Evolutionary conservation across 805 yeast species (phyloP).

Genomic region (Teunomyces tritomae): DNA sequence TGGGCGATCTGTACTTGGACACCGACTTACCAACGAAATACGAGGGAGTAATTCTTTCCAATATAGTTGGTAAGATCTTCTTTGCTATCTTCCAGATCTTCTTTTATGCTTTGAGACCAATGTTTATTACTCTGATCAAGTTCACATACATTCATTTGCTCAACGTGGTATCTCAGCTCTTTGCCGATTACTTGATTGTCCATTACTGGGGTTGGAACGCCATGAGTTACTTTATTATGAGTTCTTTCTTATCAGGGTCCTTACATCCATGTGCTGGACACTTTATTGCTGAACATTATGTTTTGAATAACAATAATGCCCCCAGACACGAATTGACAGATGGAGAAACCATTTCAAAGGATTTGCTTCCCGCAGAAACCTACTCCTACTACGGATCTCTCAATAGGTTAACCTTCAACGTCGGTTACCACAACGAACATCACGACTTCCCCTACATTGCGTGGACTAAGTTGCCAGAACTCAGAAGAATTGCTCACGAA

Average conservation of each 20-base stretch:
- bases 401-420: constrained; percentile 83
- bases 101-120: constrained; percentile 87
- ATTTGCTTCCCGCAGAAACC: constrained; percentile 65
- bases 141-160: constrained; percentile 73
- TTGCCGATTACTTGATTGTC: constrained; percentile 58
- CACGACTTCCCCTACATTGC: constrained; percentile 94
- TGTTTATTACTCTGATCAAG: constrained; percentile 73
- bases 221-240: constrained; percentile 62
- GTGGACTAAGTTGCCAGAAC: constrained; percentile 73
- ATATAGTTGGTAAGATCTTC: constrained; percentile 81
- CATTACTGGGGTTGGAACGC: constrained; percentile 62
- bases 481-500: constrained; percentile 69
- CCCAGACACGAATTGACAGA: constrained; percentile 22
- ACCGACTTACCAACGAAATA: constrained; percentile 82
- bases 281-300: constrained; percentile 91
- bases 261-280: constrained; percentile 95
- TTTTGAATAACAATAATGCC: constrained; percentile 55
- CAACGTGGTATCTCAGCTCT: constrained; percentile 60
- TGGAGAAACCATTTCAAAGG: constrained; percentile 24
- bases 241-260: constrained; percentile 86
- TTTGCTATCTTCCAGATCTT: constrained; percentile 87
- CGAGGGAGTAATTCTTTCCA: constrained; percentile 73
- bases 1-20: constrained; percentile 81
- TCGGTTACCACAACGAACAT: constrained; percentile 92
- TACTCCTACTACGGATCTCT: constrained; percentile 84